Percentiles rank a stretch among this genome's conserved stretches.
Conservation (phyloP, 2,329 filamentous ascomycete genomes). For the Fusarium armeniacum region DNA sequence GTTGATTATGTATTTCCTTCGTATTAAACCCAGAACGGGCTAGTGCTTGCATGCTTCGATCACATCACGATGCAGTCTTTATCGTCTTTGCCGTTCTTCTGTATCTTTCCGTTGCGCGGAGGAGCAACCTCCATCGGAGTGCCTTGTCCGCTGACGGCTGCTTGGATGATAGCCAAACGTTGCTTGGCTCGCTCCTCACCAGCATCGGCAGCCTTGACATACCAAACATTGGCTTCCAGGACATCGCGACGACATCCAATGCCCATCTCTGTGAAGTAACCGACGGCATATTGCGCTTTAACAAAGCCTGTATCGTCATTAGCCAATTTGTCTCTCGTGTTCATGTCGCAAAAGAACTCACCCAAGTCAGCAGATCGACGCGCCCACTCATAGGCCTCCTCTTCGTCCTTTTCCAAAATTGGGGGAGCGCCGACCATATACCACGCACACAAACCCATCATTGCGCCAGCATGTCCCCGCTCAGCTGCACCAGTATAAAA, state of each 20-base stretch:
- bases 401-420: slow-evolving; percentile 93
- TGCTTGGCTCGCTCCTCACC: slow-evolving; percentile 92
- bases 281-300: slow-evolving; percentile 92
- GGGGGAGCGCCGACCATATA: slow-evolving; percentile 96
- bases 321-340: slow-evolving; percentile 21
- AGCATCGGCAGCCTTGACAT: slow-evolving; percentile 92
- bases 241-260: slow-evolving; percentile 95
- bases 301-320: slow-evolving; percentile 65
- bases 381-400: slow-evolving; percentile 97
- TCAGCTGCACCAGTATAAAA: slow-evolving; percentile 97
- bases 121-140: slow-evolving; percentile 69
- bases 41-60: slow-evolving; percentile 25
- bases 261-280: slow-evolving; percentile 98
- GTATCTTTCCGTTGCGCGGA: slow-evolving; percentile 65
- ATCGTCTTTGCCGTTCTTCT: slow-evolving; percentile 64
- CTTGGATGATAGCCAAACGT: slow-evolving; percentile 86
- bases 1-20: slow-evolving; percentile 42
- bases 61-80: slow-evolving; percentile 73
- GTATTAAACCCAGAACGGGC: slow-evolving; percentile 24
- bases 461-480: slow-evolving; percentile 83
- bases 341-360: slow-evolving; percentile 62
- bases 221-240: slow-evolving; percentile 98
- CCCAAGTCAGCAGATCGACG: slow-evolving; percentile 86
- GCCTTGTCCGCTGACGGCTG: slow-evolving; percentile 75
- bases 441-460: slow-evolving; percentile 99